Evolutionary conservation across 495 filamentous ascomycete species (phyloP).

Genomic region (Annulohypoxylon maeteangense): DNA sequence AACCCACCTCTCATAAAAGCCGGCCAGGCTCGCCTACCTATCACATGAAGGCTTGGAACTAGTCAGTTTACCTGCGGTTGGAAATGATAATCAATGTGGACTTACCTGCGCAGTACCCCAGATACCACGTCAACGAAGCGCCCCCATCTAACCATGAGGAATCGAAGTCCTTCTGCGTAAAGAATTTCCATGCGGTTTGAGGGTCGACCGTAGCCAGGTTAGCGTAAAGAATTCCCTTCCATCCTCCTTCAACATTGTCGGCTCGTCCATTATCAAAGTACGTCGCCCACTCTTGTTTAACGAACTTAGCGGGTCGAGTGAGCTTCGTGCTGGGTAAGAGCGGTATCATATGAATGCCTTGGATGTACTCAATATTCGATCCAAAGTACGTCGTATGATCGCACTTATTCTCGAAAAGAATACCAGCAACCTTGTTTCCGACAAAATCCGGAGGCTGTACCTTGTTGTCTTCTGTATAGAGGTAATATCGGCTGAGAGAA

Average conservation of each 20-base stretch:
- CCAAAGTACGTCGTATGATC: conserved; percentile 97
- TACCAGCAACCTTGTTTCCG: conserved; percentile 88
- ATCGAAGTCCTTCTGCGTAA: conserved; percentile 72
- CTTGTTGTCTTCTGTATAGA: conserved; percentile 73
- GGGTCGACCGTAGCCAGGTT: conserved; percentile 86
- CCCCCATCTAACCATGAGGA: conserved; percentile 84
- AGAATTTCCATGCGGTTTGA: conserved; percentile 75
- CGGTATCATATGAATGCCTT: conserved; percentile 98
- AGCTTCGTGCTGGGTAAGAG: conserved; percentile 76
- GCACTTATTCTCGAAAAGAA: conserved; percentile 96
- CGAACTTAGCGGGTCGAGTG: conserved; percentile 74
- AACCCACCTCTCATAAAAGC: conserved; percentile 7
- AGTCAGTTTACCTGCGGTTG: conserved; percentile 20
- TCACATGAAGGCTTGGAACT: conserved; percentile 46
- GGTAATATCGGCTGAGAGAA: conserved; percentile 81
- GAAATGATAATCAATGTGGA: conserved; percentile 9
- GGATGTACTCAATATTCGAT: conserved; percentile 78
- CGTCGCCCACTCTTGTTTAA: conserved; percentile 84
- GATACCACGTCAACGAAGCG: conserved; percentile 87
- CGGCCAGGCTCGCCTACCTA: neutral
- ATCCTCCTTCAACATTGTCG: conserved; percentile 72
- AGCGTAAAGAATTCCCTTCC: conserved; percentile 85
- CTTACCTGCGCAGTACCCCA: conserved; percentile 77
- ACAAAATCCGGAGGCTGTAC: conserved; percentile 83
- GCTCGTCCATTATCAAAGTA: conserved; percentile 75